A percentile compares a stretch with the other conserved stretches of the same genome.
These are phyloP conservation scores for Jamesozyma lodderae DNA, from an alignment of 805 yeast species.

Conservation along the genomic window DNA sequence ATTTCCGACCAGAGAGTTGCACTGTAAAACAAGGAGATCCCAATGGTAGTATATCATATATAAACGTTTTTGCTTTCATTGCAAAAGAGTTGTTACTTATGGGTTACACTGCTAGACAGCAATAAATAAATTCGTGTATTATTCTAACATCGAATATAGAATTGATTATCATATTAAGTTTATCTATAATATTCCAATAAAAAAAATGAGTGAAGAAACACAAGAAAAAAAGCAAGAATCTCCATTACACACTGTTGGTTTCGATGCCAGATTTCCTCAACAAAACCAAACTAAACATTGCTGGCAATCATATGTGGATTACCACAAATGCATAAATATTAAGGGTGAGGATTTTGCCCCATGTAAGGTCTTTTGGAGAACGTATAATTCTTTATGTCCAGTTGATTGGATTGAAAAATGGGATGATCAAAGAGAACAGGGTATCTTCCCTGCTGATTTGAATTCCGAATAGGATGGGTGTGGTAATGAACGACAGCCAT, in stretches of 20 bases:
- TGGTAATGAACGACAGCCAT: too few relatives aligned
- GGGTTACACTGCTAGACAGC: too few relatives aligned
- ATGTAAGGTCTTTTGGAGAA: slow-evolving; percentile 87
- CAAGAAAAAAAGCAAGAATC: slow-evolving; percentile 27
- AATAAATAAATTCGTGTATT: too few relatives aligned
- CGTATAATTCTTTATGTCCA: slow-evolving; percentile 82
- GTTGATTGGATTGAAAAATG: slow-evolving; percentile 77
- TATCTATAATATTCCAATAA: too few relatives aligned
- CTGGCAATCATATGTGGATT: slow-evolving; percentile 96
- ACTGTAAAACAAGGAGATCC: too few relatives aligned
- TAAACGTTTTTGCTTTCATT: too few relatives aligned
- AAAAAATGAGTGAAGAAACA: slow-evolving; percentile 7
- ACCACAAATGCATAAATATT: slow-evolving; percentile 92
- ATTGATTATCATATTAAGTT: too few relatives aligned
- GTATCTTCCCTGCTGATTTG: slow-evolving; percentile 46
- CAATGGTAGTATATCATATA: too few relatives aligned
- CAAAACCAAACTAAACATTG: slow-evolving; percentile 98
- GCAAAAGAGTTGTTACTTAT: too few relatives aligned
- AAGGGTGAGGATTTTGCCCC: slow-evolving; percentile 99
- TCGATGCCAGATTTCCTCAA: slow-evolving; percentile 93
- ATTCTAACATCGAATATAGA: too few relatives aligned
- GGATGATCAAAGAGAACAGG: slow-evolving; percentile 74
- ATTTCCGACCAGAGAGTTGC: too few relatives aligned
- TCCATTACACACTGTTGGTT: slow-evolving; percentile 57
- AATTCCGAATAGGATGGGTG: slow-evolving; percentile 16